Evolutionary conservation across 139 green algal genomes (phyloP).

Genomic region (Helicosporidium sp.): DNA sequence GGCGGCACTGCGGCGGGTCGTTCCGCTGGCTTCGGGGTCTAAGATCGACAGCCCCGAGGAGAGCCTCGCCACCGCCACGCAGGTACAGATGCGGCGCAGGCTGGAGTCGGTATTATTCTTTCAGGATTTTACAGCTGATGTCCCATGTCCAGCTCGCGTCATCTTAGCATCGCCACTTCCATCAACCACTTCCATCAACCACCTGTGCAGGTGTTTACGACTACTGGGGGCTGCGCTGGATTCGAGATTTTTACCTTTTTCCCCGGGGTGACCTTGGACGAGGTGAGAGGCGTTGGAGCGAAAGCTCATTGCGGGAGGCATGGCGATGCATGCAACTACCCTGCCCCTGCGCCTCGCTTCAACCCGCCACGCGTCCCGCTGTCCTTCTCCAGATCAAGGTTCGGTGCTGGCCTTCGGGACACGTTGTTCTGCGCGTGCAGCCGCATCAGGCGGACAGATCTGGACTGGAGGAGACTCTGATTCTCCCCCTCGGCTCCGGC

Average conservation of each 20-base stretch:
- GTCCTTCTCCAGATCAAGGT: slow-evolving; percentile 2
- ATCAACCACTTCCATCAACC: no score
- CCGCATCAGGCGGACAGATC: not conserved
- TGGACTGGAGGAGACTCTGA: not conserved
- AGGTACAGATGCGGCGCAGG: no score
- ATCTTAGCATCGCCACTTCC: no score
- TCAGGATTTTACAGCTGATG: no score
- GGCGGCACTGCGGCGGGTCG: no score
- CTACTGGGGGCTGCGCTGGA: not conserved
- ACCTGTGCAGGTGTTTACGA: not conserved
- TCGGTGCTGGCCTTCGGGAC: slow-evolving; percentile 4
- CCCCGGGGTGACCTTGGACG: not conserved
- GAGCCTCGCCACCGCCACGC: no score
- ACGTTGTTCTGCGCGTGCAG: not conserved
- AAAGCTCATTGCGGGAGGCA: no score
- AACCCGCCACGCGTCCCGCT: not conserved
- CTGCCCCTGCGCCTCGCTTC: not conserved
- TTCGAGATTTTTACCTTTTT: slow-evolving; percentile 7
- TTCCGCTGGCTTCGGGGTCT: no score
- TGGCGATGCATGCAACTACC: no score
- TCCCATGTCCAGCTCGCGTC: no score
- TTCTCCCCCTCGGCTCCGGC: not conserved
- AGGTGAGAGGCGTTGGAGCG: not conserved
- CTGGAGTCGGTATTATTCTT: no score
- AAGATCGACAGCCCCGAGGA: no score